Conservation (phyloP, 2,329 filamentous ascomycete species). For the Microcera coccophila region DNA sequence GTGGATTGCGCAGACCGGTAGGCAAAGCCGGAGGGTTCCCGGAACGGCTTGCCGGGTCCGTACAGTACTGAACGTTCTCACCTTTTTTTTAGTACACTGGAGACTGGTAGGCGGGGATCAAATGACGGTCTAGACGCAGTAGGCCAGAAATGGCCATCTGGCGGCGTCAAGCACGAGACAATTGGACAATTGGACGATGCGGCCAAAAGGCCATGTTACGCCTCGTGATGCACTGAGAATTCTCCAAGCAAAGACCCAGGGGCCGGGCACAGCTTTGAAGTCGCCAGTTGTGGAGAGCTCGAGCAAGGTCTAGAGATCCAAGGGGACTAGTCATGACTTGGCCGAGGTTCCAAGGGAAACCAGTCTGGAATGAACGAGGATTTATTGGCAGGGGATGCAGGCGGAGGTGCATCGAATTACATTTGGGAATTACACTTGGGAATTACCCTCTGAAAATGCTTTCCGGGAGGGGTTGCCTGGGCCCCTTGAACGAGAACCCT, state of each 20-base stretch:
- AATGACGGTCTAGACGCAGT: constrained; percentile 10
- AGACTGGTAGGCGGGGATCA: constrained; percentile 4
- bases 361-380: background rate
- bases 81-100: background rate
- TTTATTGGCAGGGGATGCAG: background rate
- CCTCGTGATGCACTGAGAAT: constrained; percentile 11
- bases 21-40: background rate
- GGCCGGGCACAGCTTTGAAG: too few species aligned
- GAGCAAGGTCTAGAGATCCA: too few species aligned
- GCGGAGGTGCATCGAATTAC: constrained; percentile 1
- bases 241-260: too few species aligned
- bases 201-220: background rate
- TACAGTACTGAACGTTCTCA: background rate
- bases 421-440: constrained; percentile 5
- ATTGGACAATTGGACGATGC: background rate
- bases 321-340: too few species aligned
- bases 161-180: constrained; percentile 11
- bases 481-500: constrained; percentile 1
- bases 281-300: too few species aligned
- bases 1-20: background rate
- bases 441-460: background rate
- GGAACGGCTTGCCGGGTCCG: background rate
- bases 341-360: background rate
- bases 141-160: constrained; percentile 9
- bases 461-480: background rate